These are phyloP conservation scores for Isoetes engelmannii DNA, from an alignment of 83 land plant species.

Conservation along the genomic window DNA sequence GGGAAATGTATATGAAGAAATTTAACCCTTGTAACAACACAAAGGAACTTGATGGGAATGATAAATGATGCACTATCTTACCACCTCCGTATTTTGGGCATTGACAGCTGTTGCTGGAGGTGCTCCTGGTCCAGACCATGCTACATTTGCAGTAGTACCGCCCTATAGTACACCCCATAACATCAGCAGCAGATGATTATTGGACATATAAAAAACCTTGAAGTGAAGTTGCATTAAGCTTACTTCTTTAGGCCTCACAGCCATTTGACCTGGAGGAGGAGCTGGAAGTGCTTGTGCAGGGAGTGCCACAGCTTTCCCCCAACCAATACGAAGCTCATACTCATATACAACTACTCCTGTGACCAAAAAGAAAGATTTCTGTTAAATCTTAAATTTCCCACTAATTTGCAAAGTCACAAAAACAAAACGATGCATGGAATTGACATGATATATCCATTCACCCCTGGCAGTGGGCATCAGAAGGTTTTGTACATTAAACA, in stretches of 20 bases:
- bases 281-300: constrained; percentile 98
- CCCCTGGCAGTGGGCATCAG: not conserved
- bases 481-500: not conserved
- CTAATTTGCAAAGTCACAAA: not conserved
- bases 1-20: no score
- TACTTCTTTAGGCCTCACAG: constrained; percentile 95
- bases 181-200: no score
- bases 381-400: not conserved
- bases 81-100: constrained; percentile 86
- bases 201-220: no score
- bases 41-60: not conserved
- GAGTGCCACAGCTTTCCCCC: constrained; percentile 97
- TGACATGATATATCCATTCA: not conserved
- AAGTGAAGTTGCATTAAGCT: not conserved
- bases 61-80: constrained; percentile 14
- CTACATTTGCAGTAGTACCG: constrained; percentile 49
- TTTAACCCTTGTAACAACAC: no score
- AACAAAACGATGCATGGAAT: not conserved
- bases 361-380: constrained; percentile 1
- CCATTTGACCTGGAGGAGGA: constrained; percentile 99
- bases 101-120: constrained; percentile 73
- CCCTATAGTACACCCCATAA: constrained; percentile 44
- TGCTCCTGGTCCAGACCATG: constrained; percentile 89
- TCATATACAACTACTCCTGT: constrained; percentile 90
- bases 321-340: constrained; percentile 94